Evolutionary conservation across 1,284 basidiomycete species (phyloP), one percentile per base, ranked within the genome.

Genomic region (Puccinia polysora): DNA sequence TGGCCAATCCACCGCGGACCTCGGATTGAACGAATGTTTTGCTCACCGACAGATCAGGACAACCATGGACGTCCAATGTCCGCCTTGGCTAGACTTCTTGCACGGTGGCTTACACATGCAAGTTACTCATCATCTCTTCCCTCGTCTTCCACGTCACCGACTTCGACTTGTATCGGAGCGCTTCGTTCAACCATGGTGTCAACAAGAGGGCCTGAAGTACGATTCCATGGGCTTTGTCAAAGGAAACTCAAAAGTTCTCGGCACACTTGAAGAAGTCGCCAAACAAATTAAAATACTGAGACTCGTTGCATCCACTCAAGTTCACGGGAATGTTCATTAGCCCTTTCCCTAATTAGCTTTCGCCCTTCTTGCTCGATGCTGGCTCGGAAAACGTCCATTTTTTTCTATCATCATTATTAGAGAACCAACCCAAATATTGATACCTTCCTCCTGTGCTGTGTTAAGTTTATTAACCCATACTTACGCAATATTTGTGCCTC

Each of bases 41-140:
- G 85, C 89, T 0, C 88, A 90, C 76, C 88, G 96, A 36, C 95
- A 98, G 80, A 83, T 98, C 74, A 88, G 95, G 62, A 98, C 96
- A 7, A 97, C 96, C 0, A 90, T 91, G 75, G 96, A 98, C 80
- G 92, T 98, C 45, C 86, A 89, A 74, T 97, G 94, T 81, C 86
- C 88, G 0, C 84, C 87, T 2, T 86, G 86, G 55, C 84, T 97
- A 75, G 90, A 87, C 75, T 97, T 93, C 78, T 81, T 97, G 34
- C 95, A 98, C 79, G 95, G 95, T 32, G 95, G 91, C 2, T 86
- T 86, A 28, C 92, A 98, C 77, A 87, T 97, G 58, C 95, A 98
- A 81, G 92, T 97, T 47, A 92, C 95, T 4, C 95, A 98, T 78
- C 96, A 97, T 81, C 84, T 97, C 73, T 97, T 97, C 83, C 96